Evolutionary conservation across 1,139 yeast species (phyloP), one percentile per base, ranked within the genome.

Genomic region (Debaryomycetaceae sp.): DNA sequence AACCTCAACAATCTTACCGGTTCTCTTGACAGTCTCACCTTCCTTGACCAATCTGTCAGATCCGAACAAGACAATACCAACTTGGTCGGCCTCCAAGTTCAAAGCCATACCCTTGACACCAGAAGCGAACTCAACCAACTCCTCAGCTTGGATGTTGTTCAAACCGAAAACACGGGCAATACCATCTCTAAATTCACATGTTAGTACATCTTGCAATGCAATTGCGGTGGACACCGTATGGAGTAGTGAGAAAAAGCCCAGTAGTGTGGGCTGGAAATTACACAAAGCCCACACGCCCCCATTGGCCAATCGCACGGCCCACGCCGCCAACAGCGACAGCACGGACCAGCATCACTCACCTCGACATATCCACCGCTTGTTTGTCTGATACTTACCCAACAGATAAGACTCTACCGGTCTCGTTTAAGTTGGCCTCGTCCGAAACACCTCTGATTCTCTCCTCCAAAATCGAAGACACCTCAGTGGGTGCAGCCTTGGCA

Each of bases 31-130:
- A 69, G 96, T 85, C 78, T 95, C 97, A 80, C 99, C 99, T 81
- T 95, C 98, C 81, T 90, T 91, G 76, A 95, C 98, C 61, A 85
- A 83, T 75, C 97, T 85, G 76, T 95, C 99, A 58, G 98, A 91
- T 81, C 99, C 99, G 82, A 95, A 95, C 78, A 95, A 82, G 80
- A 95, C 99, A 70, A 93, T 84, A 88, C 99, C 99, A 75, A 95
- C 99, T 80, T 93, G 98, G 75, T 96, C 97, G 64, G 99, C 96
- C 80, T 95, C 99, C 85, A 95, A 87, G 86, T 95, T 95, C 73
- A 95, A 84, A 68, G 99, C 99, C 99, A 95, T 95, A 87, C 99
- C 99, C 80, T 91, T 90, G 66, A 93, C 98, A 82, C 99, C 99
- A 51, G 99, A 90, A 53, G 97, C 81, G 81, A 95, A 95, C 80